phyloP scores from a whole-genome alignment of 1,139 yeast genomes.

The Geotrichum carabidarum region DNA sequence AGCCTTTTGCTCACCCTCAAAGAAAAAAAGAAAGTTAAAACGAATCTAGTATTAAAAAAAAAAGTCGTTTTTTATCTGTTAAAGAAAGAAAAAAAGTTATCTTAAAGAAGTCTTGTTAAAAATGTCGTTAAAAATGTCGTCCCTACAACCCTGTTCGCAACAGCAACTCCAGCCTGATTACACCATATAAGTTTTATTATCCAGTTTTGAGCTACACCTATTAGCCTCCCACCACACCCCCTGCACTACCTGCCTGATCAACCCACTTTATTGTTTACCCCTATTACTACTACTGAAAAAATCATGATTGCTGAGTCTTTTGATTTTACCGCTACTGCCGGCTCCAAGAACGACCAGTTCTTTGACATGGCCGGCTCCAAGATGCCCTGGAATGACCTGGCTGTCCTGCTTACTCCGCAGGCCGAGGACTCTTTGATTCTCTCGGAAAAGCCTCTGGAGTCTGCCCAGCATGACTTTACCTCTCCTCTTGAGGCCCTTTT shows the following conservation, averaged over 20 bases:
- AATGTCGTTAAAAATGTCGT: constrained; percentile 21
- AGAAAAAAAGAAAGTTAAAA: constrained; percentile 17
- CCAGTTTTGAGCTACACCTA: not conserved
- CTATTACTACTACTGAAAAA: not conserved
- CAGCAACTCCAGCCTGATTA: constrained; percentile 15
- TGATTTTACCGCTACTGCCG: constrained; percentile 1
- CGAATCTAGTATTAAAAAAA: constrained; percentile 12
- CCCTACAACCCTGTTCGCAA: constrained; percentile 18
- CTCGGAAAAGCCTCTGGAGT: constrained; percentile 26
- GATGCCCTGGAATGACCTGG: constrained; percentile 21
- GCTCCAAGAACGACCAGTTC: not conserved
- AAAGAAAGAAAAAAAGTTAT: constrained; percentile 3
- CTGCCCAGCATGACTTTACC: constrained; percentile 21
- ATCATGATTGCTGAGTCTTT: constrained; percentile 10
- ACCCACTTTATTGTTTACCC: not conserved
- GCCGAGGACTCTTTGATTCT: constrained; percentile 24
- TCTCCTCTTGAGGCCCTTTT: constrained; percentile 26
- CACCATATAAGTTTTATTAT: constrained; percentile 5
- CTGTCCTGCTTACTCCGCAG: constrained; percentile 32
- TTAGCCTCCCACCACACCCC: not conserved
- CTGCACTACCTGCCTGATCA: not conserved
- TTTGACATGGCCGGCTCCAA: not conserved
- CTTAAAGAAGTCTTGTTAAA: constrained; percentile 13
- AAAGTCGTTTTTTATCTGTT: constrained; percentile 15
- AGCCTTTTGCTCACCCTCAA: constrained; percentile 14